Conservation (phyloP, 2,329 filamentous ascomycete species). For the Pseudocercospora pini-densiflorae region DNA sequence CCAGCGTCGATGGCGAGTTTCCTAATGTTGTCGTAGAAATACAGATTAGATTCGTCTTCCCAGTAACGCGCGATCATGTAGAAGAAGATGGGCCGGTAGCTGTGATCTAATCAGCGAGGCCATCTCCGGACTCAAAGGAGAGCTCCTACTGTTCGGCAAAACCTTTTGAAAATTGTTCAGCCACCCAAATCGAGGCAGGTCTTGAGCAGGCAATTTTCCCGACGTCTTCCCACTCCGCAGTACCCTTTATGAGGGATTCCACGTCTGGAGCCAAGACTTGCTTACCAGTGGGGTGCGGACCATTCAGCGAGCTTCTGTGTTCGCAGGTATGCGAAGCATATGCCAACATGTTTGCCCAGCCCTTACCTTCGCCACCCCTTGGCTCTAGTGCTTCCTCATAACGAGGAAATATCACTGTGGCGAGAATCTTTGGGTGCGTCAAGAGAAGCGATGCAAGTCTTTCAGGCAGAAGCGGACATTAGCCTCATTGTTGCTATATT, state of each 20-base stretch:
- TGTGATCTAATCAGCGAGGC: neutral
- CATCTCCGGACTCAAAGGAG: neutral
- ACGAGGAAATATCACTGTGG: neutral
- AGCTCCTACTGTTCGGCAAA: neutral
- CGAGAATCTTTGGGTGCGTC: neutral
- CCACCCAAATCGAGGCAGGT: neutral
- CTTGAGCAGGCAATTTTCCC: neutral
- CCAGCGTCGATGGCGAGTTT: neutral
- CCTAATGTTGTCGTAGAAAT: neutral
- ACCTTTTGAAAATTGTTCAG: neutral
- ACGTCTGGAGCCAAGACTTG: neutral
- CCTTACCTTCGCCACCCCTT: too few relatives aligned
- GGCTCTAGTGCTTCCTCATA: neutral
- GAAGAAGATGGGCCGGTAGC: neutral
- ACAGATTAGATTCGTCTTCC: neutral
- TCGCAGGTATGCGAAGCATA: neutral
- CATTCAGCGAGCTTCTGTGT: neutral
- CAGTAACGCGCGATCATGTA: neutral
- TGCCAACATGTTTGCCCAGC: too few relatives aligned
- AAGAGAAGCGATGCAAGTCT: too few relatives aligned
- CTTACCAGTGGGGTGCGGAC: neutral
- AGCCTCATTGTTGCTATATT: too few relatives aligned
- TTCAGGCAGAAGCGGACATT: too few relatives aligned
- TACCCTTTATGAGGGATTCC: neutral
- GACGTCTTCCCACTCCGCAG: neutral